These are phyloP conservation scores for Phytophthora litchii DNA, from an alignment of 352 stramenopile species.

Conservation along the genomic window DNA sequence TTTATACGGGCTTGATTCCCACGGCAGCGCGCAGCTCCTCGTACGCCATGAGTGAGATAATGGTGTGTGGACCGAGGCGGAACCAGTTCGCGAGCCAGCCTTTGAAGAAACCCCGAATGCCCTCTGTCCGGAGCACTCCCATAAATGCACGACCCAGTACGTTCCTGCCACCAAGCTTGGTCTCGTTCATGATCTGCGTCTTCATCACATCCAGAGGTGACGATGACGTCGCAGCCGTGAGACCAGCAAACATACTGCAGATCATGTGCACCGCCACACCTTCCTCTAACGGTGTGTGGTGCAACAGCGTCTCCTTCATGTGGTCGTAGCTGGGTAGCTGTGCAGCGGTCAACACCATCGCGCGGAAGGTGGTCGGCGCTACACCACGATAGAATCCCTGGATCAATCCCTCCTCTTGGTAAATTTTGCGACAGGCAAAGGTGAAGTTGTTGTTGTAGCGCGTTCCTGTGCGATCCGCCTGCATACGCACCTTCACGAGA, in stretches of 20 bases:
- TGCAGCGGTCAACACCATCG: constrained; percentile 74
- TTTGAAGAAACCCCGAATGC: constrained; percentile 76
- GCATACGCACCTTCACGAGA: constrained; percentile 81
- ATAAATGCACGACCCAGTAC: constrained; percentile 63
- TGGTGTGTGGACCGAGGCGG: constrained; percentile 72
- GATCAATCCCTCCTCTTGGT: constrained; percentile 59
- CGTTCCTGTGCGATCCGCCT: constrained; percentile 63
- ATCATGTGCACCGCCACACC: constrained; percentile 67
- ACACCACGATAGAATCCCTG: constrained; percentile 77
- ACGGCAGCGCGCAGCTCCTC: constrained; percentile 62
- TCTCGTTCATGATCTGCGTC: constrained; percentile 87
- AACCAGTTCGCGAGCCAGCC: constrained; percentile 82
- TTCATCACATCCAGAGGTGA: constrained; percentile 86
- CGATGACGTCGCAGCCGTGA: constrained; percentile 69
- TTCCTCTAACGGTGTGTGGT: constrained; percentile 58
- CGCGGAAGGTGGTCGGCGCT: constrained; percentile 67
- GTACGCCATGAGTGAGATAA: constrained; percentile 81
- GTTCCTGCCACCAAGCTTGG: constrained; percentile 37
- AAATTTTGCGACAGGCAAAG: constrained; percentile 70
- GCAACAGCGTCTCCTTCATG: constrained; percentile 72
- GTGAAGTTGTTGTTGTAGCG: constrained; percentile 70
- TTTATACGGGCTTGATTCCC: constrained; percentile 63
- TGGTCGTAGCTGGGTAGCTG: constrained; percentile 85
- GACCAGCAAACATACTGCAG: constrained; percentile 73
- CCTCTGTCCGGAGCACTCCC: constrained; percentile 56